Evolutionary conservation across 2,329 filamentous ascomycete species (phyloP).

Genomic region (Colletotrichum karsti): DNA sequence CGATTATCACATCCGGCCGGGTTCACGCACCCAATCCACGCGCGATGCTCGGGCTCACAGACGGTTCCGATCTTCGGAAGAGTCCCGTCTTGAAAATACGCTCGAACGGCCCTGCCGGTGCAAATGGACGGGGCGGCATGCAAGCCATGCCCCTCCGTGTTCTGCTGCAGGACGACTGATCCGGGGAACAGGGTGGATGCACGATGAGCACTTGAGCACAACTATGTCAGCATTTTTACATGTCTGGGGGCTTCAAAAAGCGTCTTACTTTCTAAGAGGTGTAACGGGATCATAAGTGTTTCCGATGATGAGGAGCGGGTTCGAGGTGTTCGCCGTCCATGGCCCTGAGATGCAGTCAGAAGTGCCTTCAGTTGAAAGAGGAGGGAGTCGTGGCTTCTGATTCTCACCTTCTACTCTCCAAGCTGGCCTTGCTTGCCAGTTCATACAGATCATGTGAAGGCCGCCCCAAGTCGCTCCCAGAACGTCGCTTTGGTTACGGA

Average conservation of each 20-base stretch:
- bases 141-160: constrained; percentile 4
- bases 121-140: not conserved
- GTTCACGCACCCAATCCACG: constrained; percentile 7
- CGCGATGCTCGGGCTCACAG: constrained; percentile 4
- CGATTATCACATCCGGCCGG: not conserved
- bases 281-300: constrained; percentile 36
- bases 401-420: constrained; percentile 17
- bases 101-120: not conserved
- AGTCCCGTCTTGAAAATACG: not conserved
- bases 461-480: constrained; percentile 27
- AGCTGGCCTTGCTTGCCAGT: constrained; percentile 38
- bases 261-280: constrained; percentile 2
- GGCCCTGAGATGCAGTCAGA: not conserved
- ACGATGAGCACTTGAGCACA: not conserved
- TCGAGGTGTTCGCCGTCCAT: constrained; percentile 32
- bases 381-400: not conserved
- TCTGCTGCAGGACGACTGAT: constrained; percentile 4
- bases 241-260: not conserved
- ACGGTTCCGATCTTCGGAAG: not conserved
- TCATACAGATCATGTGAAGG: constrained; percentile 34
- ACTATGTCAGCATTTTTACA: not conserved
- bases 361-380: not conserved
- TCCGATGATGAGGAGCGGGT: constrained; percentile 41
- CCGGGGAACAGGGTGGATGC: constrained; percentile 4
- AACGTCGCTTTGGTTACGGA: constrained; percentile 24